A percentile compares a stretch with the other conserved stretches of the same genome.
These are phyloP conservation scores for Malania oleifera DNA, from an alignment of 164 flowering plant species.

Conservation along the genomic window DNA sequence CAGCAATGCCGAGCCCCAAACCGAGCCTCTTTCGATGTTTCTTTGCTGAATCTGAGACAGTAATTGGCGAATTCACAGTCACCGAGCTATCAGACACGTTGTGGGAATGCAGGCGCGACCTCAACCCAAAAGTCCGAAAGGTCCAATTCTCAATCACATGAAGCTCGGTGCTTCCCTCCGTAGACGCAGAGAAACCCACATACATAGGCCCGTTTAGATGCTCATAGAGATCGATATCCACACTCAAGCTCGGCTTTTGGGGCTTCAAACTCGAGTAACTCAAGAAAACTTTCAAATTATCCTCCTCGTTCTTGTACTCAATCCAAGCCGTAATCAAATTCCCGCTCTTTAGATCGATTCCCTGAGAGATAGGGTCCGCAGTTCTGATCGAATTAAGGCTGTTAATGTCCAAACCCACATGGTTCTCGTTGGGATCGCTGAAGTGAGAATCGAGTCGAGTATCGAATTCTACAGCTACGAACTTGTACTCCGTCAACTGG, in stretches of 20 bases:
- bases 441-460: conserved; percentile 54
- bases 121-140: conserved; percentile 51
- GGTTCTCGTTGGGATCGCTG: conserved; percentile 62
- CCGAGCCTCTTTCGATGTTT: conserved; percentile 34
- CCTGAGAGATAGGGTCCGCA: conserved; percentile 26
- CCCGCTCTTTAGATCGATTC: conserved; percentile 71
- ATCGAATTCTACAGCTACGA: conserved; percentile 81
- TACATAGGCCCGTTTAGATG: conserved; percentile 46
- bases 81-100: conserved; percentile 60
- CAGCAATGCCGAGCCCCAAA: conserved; percentile 61
- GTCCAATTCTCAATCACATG: conserved; percentile 67
- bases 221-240: conserved; percentile 48
- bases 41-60: conserved; percentile 21
- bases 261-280: conserved; percentile 59
- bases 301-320: conserved; percentile 48
- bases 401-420: conserved; percentile 72
- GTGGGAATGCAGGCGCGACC: conserved; percentile 35
- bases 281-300: conserved; percentile 51
- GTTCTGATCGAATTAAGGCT: conserved; percentile 53
- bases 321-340: conserved; percentile 70
- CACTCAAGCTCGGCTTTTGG: conserved; percentile 34
- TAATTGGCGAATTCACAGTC: conserved; percentile 22
- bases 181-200: conserved; percentile 81
- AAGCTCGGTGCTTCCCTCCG: conserved; percentile 82
- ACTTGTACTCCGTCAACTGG: conserved; percentile 38